Conservation (phyloP, 2,329 filamentous ascomycete species). For the Didymella glomerata region DNA sequence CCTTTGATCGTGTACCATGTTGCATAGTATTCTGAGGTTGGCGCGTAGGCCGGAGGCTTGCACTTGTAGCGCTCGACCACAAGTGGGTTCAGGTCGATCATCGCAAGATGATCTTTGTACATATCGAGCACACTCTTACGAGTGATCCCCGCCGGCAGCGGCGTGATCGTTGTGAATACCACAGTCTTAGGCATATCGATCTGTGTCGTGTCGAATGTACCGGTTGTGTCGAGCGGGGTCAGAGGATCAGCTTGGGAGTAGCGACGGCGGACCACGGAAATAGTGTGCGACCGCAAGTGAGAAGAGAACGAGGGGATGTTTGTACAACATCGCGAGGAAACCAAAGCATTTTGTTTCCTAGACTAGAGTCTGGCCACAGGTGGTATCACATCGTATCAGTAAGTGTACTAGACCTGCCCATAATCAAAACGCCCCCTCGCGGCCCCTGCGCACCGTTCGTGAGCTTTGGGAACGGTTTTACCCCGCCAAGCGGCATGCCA, state of each 20-base stretch:
- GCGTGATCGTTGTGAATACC: slow-evolving; percentile 80
- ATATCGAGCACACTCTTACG: slow-evolving; percentile 76
- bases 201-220: background rate
- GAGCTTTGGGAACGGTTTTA: slow-evolving; percentile 29
- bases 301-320: slow-evolving; percentile 24
- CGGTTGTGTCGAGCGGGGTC: background rate
- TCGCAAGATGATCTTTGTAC: slow-evolving; percentile 78
- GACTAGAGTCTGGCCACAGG: slow-evolving; percentile 24
- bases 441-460: slow-evolving; percentile 31
- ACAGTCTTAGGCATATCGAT: slow-evolving; percentile 72
- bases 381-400: slow-evolving; percentile 32
- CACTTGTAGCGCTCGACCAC: slow-evolving; percentile 76
- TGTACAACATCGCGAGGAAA: slow-evolving; percentile 29
- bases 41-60: slow-evolving; percentile 70
- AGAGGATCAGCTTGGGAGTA: slow-evolving; percentile 9
- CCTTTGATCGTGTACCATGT: slow-evolving; percentile 71
- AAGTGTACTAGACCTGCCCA: slow-evolving; percentile 19
- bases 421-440: slow-evolving; percentile 19
- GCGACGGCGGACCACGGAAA: slow-evolving; percentile 1
- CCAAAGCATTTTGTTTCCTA: slow-evolving; percentile 41
- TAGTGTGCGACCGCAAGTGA: slow-evolving; percentile 16
- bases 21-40: slow-evolving; percentile 74
- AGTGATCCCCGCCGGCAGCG: slow-evolving; percentile 73
- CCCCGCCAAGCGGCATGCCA: slow-evolving; percentile 36
- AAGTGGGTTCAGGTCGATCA: slow-evolving; percentile 89